Percentiles rank a stretch among this genome's conserved stretches.
These are phyloP conservation scores for Emergomyces pasteurianus DNA, from an alignment of 2,329 filamentous ascomycete genomes.

Conservation along the genomic window DNA sequence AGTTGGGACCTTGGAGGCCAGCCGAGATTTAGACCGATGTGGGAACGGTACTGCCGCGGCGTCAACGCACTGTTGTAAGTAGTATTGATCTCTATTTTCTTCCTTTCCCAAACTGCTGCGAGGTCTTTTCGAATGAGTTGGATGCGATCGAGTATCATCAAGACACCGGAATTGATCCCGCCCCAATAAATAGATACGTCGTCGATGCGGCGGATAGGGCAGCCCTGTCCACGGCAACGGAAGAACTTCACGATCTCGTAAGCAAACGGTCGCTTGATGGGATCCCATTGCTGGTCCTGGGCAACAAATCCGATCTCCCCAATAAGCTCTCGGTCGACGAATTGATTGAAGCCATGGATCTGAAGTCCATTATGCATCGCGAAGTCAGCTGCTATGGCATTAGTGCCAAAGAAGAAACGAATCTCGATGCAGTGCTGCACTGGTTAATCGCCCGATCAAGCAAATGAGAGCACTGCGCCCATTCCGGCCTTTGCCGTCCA, in stretches of 20 bases:
- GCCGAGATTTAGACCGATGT: conserved; percentile 95
- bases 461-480: conserved; percentile 37
- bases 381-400: conserved; percentile 99
- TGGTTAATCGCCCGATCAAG: conserved; percentile 88
- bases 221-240: conserved; percentile 70
- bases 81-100: background rate
- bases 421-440: conserved; percentile 89
- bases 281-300: conserved; percentile 85
- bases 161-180: background rate
- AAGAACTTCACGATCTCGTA: conserved; percentile 84
- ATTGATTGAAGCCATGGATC: conserved; percentile 80
- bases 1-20: conserved; percentile 96
- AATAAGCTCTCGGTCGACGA: conserved; percentile 87
- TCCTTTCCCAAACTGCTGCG: background rate
- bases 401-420: conserved; percentile 97
- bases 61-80: conserved; percentile 83
- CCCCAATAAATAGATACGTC: conserved; percentile 54
- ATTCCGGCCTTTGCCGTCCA: background rate
- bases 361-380: conserved; percentile 78
- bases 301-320: conserved; percentile 94
- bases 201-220: conserved; percentile 85
- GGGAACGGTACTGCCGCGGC: conserved; percentile 95
- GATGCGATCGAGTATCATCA: background rate
- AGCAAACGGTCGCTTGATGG: conserved; percentile 72
- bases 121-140: background rate